A percentile compares a stretch with the other conserved stretches of the same genome.
These are phyloP conservation scores for Coccomyxa sp. DNA, from an alignment of 139 green algal species.

Conservation along the genomic window DNA sequence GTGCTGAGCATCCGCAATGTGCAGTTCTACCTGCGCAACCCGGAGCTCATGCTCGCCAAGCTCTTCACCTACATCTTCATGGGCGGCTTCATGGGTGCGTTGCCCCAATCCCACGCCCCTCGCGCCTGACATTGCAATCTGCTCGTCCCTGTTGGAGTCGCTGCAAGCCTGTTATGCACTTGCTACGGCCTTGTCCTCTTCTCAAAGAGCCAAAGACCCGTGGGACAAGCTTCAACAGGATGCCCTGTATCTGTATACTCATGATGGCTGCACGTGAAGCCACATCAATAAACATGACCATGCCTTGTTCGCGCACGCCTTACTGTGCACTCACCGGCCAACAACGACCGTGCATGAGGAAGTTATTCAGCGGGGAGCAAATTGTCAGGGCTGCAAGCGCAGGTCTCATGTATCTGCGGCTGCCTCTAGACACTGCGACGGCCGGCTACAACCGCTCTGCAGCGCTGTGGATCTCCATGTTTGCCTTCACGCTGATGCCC, in stretches of 20 bases:
- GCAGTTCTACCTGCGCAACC: slow-evolving; percentile 21
- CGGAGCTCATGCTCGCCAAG: slow-evolving; percentile 24
- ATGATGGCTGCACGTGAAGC: too few relatives aligned
- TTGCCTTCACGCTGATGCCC: slow-evolving; percentile 24
- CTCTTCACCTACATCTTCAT: slow-evolving; percentile 36
- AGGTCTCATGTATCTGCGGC: slow-evolving; percentile 19
- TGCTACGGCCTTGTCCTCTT: too few relatives aligned
- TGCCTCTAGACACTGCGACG: slow-evolving; percentile 2
- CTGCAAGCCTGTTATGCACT: too few relatives aligned
- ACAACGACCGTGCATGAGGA: too few relatives aligned
- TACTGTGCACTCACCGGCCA: too few relatives aligned
- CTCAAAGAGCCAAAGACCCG: too few relatives aligned
- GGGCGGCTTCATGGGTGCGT: slow-evolving; percentile 26
- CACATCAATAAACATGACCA: neutral
- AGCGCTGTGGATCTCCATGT: slow-evolving; percentile 16
- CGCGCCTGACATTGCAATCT: too few relatives aligned
- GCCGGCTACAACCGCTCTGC: slow-evolving; percentile 21
- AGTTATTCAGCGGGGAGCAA: too few relatives aligned
- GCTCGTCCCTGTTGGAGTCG: too few relatives aligned
- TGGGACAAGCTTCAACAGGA: too few relatives aligned
- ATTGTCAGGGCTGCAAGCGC: neutral
- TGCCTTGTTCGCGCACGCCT: neutral
- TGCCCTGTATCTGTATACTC: too few relatives aligned
- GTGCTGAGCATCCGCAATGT: slow-evolving; percentile 30
- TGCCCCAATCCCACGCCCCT: neutral